Percentiles rank a stretch among this genome's conserved stretches.
phyloP scores from a whole-genome alignment of 2,329 filamentous ascomycete genomes.

The Trichocomaceae sp. region DNA sequence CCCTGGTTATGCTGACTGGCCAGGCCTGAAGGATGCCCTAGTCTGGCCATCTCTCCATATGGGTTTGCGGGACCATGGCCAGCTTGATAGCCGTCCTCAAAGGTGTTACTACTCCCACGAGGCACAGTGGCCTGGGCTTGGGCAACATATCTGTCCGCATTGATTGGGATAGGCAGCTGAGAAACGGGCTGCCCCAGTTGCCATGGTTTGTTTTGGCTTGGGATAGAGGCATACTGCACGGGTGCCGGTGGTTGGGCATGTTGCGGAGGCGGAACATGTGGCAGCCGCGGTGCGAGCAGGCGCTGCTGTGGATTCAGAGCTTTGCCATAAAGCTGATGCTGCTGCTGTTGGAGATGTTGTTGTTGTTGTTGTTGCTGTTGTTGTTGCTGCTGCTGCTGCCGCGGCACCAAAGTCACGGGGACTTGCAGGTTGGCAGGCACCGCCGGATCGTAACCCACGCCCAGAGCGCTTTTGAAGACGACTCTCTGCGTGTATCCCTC shows the following conservation, averaged over 20 bases:
- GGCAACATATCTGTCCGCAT: background rate
- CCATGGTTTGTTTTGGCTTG: background rate
- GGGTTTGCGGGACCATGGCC: background rate
- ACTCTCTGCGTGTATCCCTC: conserved; percentile 39
- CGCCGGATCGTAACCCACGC: conserved; percentile 16
- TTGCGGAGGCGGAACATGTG: conserved; percentile 10
- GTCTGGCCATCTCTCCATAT: background rate
- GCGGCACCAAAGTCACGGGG: conserved; percentile 15
- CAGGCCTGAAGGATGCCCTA: background rate
- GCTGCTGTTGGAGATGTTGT: conserved; percentile 14
- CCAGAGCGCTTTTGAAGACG: conserved; percentile 36
- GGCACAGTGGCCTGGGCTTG: conserved; percentile 1
- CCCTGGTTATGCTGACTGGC: background rate
- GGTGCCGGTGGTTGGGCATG: background rate
- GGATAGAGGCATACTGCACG: background rate
- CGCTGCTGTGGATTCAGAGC: conserved; percentile 28
- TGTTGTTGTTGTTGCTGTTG: conserved; percentile 3
- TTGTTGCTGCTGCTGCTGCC: conserved; percentile 6
- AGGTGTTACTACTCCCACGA: background rate
- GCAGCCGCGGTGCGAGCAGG: conserved; percentile 28
- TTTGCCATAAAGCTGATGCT: conserved; percentile 21
- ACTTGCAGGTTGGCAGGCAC: conserved; percentile 4
- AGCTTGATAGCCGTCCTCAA: background rate
- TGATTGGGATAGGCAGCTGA: background rate
- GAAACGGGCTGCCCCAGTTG: background rate